phyloP scores from a whole-genome alignment of 345 rosid genomes.

The Gossypium thurberi region DNA sequence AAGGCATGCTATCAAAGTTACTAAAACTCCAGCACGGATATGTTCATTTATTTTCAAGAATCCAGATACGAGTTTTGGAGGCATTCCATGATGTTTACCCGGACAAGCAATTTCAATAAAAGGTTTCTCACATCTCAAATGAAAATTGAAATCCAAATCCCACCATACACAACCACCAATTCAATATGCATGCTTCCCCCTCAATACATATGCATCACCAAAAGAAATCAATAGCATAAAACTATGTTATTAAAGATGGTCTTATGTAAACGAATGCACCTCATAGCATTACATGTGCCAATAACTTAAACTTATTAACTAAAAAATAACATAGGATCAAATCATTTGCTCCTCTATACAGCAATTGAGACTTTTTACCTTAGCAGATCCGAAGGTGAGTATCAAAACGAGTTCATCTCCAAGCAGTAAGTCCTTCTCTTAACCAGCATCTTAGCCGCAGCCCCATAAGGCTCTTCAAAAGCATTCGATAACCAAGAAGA shows the following conservation, averaged over 20 bases:
- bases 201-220: too few species aligned
- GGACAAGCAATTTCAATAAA: too few species aligned
- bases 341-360: not conserved
- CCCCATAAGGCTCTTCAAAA: constrained; percentile 77
- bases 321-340: not conserved
- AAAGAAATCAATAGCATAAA: not conserved
- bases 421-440: constrained; percentile 90
- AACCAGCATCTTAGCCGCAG: constrained; percentile 80
- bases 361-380: constrained; percentile 21
- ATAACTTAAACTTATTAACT: not conserved
- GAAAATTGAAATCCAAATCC: too few species aligned
- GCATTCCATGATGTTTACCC: too few species aligned
- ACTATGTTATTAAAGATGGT: not conserved
- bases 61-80: not conserved
- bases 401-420: constrained; percentile 97
- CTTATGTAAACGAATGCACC: not conserved
- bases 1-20: not conserved
- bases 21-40: not conserved
- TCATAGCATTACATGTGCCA: not conserved
- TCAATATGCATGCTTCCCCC: too few species aligned
- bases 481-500: constrained; percentile 71
- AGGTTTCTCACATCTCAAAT: too few species aligned
- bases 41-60: not conserved
- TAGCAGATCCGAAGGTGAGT: not conserved
- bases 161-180: too few species aligned